These are phyloP conservation scores for Cenchrus americanus DNA, from an alignment of 176 grass and related monocot genomes.

Conservation along the genomic window DNA sequence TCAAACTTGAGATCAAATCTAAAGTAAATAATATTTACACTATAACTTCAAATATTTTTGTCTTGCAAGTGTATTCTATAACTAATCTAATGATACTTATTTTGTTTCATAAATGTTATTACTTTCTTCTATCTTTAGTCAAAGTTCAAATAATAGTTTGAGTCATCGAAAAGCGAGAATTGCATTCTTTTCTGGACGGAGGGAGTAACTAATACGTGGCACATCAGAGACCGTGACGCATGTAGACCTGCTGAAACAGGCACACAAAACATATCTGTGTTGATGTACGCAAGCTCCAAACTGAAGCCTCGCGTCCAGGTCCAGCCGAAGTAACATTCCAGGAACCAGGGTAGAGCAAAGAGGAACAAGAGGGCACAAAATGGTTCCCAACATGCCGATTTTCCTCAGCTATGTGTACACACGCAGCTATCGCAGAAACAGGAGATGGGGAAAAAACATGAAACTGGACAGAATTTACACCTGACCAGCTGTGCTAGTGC, in stretches of 20 bases:
- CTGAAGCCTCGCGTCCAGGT: neutral
- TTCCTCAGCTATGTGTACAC: neutral
- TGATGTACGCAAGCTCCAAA: neutral
- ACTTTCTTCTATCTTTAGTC: no score
- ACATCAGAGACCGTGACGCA: neutral
- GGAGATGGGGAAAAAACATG: neutral
- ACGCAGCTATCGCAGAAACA: neutral
- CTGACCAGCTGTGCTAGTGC: slow-evolving; percentile 8
- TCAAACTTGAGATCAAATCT: no score
- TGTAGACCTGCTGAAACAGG: neutral
- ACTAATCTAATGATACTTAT: no score
- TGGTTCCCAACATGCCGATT: neutral
- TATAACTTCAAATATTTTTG: no score
- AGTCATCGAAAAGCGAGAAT: no score
- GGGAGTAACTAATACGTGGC: no score
- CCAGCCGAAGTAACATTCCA: neutral
- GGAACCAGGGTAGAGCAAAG: neutral
- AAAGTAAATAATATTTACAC: no score
- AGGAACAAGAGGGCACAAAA: slow-evolving; percentile 2
- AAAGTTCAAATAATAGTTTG: no score
- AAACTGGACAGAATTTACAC: neutral
- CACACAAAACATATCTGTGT: neutral
- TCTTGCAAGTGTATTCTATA: no score
- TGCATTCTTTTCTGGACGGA: no score
- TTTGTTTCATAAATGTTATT: no score